Percentiles rank a stretch among this genome's conserved stretches.
These are phyloP conservation scores for Acanthamoeba triangularis DNA, from an alignment of 208 protist genomes.

Conservation along the genomic window DNA sequence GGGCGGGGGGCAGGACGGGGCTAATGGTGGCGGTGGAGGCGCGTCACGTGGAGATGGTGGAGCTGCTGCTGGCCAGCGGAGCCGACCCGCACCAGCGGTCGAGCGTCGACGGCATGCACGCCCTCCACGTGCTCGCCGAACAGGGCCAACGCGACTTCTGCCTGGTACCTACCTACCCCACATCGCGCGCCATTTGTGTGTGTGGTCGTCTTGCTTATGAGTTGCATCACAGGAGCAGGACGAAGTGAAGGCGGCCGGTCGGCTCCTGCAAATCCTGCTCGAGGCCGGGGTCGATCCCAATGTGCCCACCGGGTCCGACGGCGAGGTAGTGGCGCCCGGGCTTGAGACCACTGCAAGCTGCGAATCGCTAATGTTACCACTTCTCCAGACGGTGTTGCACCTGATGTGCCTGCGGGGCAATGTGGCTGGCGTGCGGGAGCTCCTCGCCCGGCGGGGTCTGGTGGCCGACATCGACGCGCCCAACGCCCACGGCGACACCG, in stretches of 20 bases:
- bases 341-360: no score
- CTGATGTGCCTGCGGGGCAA: slow-evolving; percentile 24
- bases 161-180: no score
- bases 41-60: background rate
- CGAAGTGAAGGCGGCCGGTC: background rate
- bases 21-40: background rate
- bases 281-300: background rate
- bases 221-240: background rate
- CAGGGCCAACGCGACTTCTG: background rate
- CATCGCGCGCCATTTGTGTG: no score
- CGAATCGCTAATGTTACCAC: no score
- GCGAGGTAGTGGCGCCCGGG: no score
- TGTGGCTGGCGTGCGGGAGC: background rate
- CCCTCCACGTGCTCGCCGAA: background rate
- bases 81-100: background rate
- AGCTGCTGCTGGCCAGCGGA: background rate
- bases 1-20: background rate
- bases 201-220: no score
- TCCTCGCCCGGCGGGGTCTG: background rate
- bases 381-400: slow-evolving; percentile 2
- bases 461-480: background rate
- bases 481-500: background rate
- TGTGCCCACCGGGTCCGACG: background rate
- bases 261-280: background rate
- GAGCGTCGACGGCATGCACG: background rate